These are phyloP conservation scores for Zalaria obscura DNA, from an alignment of 2,329 filamentous ascomycete species.

Conservation along the genomic window DNA sequence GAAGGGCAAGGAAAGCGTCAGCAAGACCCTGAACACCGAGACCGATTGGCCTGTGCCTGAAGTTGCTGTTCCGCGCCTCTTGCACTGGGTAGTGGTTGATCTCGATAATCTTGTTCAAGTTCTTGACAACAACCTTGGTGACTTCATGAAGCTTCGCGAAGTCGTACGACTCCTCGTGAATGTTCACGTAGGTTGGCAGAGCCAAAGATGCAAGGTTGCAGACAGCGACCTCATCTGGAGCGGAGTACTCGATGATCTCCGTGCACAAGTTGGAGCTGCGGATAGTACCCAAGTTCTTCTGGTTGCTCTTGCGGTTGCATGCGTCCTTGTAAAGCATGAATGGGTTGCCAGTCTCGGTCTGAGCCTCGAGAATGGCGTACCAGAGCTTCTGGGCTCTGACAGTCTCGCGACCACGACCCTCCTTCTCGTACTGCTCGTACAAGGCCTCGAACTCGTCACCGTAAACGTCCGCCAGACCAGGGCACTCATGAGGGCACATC, in stretches of 20 bases:
- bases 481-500: conserved; percentile 95
- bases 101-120: conserved; percentile 97
- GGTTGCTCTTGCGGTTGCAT: conserved; percentile 98
- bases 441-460: conserved; percentile 94
- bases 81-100: conserved; percentile 96
- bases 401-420: conserved; percentile 76
- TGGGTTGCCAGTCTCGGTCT: conserved; percentile 97
- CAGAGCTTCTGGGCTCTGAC: conserved; percentile 98
- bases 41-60: conserved; percentile 90
- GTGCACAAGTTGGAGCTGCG: conserved; percentile 98
- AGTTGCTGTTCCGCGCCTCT: conserved; percentile 90
- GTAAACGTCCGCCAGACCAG: conserved; percentile 89
- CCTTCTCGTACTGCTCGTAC: conserved; percentile 78
- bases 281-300: conserved; percentile 98
- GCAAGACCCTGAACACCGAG: conserved; percentile 96
- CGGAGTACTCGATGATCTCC: conserved; percentile 94
- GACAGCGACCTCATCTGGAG: conserved; percentile 94
- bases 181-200: conserved; percentile 81
- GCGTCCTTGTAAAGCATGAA: conserved; percentile 99
- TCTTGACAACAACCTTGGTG: conserved; percentile 78
- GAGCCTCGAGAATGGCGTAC: conserved; percentile 95
- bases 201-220: conserved; percentile 95
- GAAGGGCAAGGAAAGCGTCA: conserved; percentile 92
- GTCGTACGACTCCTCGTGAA: conserved; percentile 72
- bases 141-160: conserved; percentile 96